These are phyloP conservation scores for Aspergillus sp. DNA, from an alignment of 2,329 filamentous ascomycete species.

Conservation along the genomic window DNA sequence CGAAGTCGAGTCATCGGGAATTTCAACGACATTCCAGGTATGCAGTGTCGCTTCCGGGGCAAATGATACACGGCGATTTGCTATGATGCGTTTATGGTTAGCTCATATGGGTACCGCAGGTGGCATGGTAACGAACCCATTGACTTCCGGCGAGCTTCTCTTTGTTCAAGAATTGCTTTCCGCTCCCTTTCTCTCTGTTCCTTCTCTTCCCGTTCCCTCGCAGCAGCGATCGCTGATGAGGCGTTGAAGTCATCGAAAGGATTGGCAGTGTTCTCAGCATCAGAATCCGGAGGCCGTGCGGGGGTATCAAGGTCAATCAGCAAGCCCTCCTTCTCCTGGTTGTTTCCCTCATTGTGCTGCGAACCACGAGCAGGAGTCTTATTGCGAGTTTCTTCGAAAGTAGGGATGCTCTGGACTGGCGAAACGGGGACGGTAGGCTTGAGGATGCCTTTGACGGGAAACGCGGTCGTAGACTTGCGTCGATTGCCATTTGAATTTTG, in stretches of 20 bases:
- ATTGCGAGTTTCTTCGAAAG: constrained; percentile 48
- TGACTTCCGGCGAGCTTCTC: constrained; percentile 86
- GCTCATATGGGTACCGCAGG: background rate
- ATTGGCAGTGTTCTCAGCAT: constrained; percentile 40
- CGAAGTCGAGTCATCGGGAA: constrained; percentile 77
- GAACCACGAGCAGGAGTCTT: constrained; percentile 31
- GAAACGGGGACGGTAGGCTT: constrained; percentile 66
- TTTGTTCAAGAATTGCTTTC: constrained; percentile 58
- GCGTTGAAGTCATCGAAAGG: constrained; percentile 43
- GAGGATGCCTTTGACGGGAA: constrained; percentile 62
- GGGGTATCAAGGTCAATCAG: constrained; percentile 41
- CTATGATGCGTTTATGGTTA: constrained; percentile 28
- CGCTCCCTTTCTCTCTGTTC: constrained; percentile 55
- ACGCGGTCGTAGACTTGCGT: constrained; percentile 50
- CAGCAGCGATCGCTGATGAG: constrained; percentile 53
- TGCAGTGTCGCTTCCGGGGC: constrained; percentile 95
- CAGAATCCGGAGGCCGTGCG: constrained; percentile 22
- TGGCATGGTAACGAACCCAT: constrained; percentile 47
- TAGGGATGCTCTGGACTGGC: constrained; percentile 59
- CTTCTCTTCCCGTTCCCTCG: constrained; percentile 61
- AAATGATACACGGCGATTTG: constrained; percentile 90
- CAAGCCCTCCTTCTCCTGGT: constrained; percentile 23
- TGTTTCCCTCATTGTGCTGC: constrained; percentile 13
- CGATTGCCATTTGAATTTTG: constrained; percentile 70
- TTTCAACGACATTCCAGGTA: constrained; percentile 92